A percentile compares a stretch with the other conserved stretches of the same genome.
phyloP scores from a whole-genome alignment of 768 basidiomycete genomes.

The Udeniomyces megalosporus region DNA sequence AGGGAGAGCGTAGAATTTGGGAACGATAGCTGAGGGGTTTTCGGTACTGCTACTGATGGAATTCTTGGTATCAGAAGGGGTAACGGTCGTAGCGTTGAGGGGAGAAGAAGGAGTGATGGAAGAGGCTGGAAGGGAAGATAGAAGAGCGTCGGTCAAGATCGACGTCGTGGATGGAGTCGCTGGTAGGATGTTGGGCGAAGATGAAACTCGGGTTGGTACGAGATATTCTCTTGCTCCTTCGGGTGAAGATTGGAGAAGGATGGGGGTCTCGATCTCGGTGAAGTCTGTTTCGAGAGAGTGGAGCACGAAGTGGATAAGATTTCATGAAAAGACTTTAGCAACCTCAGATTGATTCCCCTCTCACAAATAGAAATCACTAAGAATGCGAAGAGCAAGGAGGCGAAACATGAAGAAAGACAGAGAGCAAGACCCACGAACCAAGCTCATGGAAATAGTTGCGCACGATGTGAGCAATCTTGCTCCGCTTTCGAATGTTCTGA shows the following conservation, averaged over 20 bases:
- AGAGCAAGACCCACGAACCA: slow-evolving; percentile 35
- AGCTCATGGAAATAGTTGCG: slow-evolving; percentile 55
- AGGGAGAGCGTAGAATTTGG: slow-evolving; percentile 67
- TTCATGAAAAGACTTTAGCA: no score
- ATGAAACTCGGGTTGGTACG: slow-evolving; percentile 50
- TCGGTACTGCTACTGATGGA: no score
- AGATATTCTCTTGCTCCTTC: slow-evolving; percentile 91
- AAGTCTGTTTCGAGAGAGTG: no score
- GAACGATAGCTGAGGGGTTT: no score
- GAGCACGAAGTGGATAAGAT: no score
- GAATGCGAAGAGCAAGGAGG: slow-evolving; percentile 13
- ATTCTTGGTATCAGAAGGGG: no score
- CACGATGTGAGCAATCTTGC: slow-evolving; percentile 61
- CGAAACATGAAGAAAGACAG: slow-evolving; percentile 4
- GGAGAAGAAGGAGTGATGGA: slow-evolving; percentile 1
- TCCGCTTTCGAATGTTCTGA: slow-evolving; percentile 63
- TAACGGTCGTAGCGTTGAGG: no score
- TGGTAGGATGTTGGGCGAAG: neutral
- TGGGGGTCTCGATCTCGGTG: slow-evolving; percentile 82
- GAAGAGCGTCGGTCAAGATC: neutral
- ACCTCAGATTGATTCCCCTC: no score
- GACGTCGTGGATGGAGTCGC: slow-evolving; percentile 1
- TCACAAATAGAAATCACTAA: no score
- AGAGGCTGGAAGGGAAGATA: neutral
- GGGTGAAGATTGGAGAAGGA: slow-evolving; percentile 75